Evolutionary conservation across 2,329 filamentous ascomycete species (phyloP), one percentile per base, ranked within the genome.

Genomic region (Lasiodiplodia theobromae): DNA sequence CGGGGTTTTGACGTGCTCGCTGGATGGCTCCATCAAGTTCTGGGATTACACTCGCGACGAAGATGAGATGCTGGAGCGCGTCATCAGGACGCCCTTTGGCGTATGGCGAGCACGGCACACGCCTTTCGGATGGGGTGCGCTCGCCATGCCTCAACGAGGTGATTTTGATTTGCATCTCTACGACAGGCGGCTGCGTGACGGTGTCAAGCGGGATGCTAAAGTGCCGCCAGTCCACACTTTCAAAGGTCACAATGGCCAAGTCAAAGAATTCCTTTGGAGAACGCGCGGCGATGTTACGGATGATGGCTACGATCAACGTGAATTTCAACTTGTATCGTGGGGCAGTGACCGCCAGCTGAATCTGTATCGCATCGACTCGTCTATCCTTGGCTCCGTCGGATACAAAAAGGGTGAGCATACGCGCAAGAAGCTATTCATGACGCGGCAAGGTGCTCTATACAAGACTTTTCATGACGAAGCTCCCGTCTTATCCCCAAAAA

Each of bases 301-400:
- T 18, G 87, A 93, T 66, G 86, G 87, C n/a, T 81, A 91, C 56
- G 94, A 97, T 74, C 85, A 94, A 70, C 88, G 95, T 73, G 94
- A 97, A 65, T 97, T 97, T 71, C 94, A 97, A 78, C 85, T 97
- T 21, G 92, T 97, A 0, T 94, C 94, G 0, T 97, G 94, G 94
- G 94, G 94, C 31, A 90, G 92, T 60, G 95, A 97, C 77, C 92
- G 91, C 72, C 88, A 94, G 74, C 83, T 97, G 37, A 90, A 92
- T 60, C 84, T 97, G 34, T 92, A 97, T 76, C 89, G 89, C 58
- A 86, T 94, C 23, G 87, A 92, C 51, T 82, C 88, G 0, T 82
- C 88, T 31, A 83, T 89, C 37, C 82, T 96, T 0, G 84, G 87
- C 69, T 84, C 87, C 2, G 90, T 96, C 18, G 93, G 92, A 3